These are phyloP conservation scores for Eucalyptus marginata DNA, from an alignment of 345 rosid species.

Conservation along the genomic window DNA sequence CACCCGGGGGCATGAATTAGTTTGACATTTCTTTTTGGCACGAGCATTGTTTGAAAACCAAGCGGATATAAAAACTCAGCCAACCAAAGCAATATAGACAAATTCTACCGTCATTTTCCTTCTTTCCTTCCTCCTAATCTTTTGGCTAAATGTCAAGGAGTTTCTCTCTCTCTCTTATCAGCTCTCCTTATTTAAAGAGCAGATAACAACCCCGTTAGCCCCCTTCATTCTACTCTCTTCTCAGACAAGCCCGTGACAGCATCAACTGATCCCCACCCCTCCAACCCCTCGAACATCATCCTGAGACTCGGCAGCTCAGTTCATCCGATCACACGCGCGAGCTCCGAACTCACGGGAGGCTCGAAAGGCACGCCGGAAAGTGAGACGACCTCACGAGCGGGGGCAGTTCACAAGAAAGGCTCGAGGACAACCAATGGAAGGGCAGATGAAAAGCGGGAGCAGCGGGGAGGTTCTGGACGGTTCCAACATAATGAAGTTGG, in stretches of 20 bases:
- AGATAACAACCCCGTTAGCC: background rate
- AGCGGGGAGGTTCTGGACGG: slow-evolving; percentile 51
- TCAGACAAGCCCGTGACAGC: background rate
- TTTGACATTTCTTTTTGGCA: background rate
- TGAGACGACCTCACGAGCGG: background rate
- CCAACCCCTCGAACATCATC: background rate
- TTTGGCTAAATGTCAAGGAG: background rate
- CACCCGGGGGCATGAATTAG: background rate
- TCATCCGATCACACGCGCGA: background rate
- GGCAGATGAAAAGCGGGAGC: background rate
- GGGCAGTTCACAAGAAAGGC: background rate
- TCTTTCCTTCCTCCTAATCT: background rate
- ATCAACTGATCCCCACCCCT: background rate
- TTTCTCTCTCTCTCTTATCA: background rate
- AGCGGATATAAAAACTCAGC: background rate
- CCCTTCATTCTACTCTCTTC: background rate
- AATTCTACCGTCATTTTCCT: background rate
- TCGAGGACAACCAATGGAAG: background rate
- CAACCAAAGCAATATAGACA: background rate
- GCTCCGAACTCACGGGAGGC: background rate
- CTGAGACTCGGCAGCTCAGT: background rate
- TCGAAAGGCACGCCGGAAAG: background rate
- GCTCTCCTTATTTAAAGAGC: background rate
- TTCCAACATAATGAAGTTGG: slow-evolving; percentile 83
- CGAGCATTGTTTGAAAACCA: background rate